phyloP scores from a whole-genome alignment of 2,329 filamentous ascomycete genomes.

The Lasiodiplodia hormozganensis region DNA sequence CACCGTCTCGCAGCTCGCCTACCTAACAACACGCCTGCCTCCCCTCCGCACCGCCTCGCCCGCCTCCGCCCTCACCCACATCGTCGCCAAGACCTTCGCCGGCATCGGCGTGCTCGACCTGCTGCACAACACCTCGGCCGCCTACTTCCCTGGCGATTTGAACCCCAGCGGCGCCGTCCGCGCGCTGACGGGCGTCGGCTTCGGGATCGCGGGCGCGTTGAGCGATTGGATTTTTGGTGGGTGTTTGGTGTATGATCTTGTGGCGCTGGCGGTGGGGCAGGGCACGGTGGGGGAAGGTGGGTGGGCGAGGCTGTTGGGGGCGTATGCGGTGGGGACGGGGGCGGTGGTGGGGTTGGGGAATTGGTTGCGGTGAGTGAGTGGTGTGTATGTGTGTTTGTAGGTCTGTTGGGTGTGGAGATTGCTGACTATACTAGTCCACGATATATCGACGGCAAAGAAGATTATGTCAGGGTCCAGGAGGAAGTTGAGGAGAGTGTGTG shows the following conservation, averaged over 20 bases:
- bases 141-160: constrained; percentile 58
- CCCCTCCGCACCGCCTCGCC: constrained; percentile 59
- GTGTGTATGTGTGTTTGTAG: background rate
- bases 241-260: constrained; percentile 65
- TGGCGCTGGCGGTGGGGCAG: constrained; percentile 63
- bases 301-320: constrained; percentile 60
- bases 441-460: constrained; percentile 15
- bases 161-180: constrained; percentile 57
- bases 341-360: constrained; percentile 63
- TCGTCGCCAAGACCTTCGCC: constrained; percentile 66
- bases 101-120: constrained; percentile 67
- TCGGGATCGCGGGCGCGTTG: constrained; percentile 55
- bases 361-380: constrained; percentile 55
- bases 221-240: constrained; percentile 69
- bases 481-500: constrained; percentile 23
- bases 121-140: constrained; percentile 64
- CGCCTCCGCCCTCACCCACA: constrained; percentile 62
- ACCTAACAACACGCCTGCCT: constrained; percentile 57
- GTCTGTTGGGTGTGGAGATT: background rate
- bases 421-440: constrained; percentile 7
- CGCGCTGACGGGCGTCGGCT: constrained; percentile 61
- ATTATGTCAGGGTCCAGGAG: constrained; percentile 18
- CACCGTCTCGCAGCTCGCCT: constrained; percentile 61
- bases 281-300: constrained; percentile 38
- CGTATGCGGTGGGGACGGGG: constrained; percentile 60